A percentile compares a stretch with the other conserved stretches of the same genome.
Conservation (phyloP, 129 eudicot genomes). For the Tagetes erecta region DNA sequence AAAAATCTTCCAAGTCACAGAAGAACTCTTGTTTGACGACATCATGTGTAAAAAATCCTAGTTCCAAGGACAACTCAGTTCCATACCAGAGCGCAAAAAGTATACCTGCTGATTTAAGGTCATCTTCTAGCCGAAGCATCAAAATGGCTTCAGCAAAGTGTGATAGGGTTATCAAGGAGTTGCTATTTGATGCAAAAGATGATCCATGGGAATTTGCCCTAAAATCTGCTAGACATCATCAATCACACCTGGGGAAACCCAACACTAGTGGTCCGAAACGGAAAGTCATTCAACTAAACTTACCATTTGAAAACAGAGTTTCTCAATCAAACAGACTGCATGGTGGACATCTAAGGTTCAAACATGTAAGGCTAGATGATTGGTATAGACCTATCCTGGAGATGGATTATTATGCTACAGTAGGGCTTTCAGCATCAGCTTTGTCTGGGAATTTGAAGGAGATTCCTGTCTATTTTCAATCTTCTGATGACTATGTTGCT, state of each 20-base stretch:
- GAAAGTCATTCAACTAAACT: constrained; percentile 69
- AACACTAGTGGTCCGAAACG: constrained; percentile 64
- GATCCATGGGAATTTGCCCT: constrained; percentile 77
- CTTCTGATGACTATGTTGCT: constrained; percentile 75
- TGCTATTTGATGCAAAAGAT: constrained; percentile 62
- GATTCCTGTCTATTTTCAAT: constrained; percentile 78
- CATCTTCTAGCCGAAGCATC: constrained; percentile 26
- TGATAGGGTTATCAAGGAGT: constrained; percentile 47
- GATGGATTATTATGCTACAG: constrained; percentile 69
- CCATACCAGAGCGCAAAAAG: constrained; percentile 32
- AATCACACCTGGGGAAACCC: constrained; percentile 45
- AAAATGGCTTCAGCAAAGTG: constrained; percentile 37
- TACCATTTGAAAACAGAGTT: constrained; percentile 58
- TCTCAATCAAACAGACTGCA: constrained; percentile 42
- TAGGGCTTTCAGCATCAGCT: constrained; percentile 61
- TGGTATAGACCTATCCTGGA: constrained; percentile 89
- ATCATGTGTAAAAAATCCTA: constrained; percentile 29
- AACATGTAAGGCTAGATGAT: constrained; percentile 76
- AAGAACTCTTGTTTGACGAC: constrained; percentile 32
- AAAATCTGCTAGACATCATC: constrained; percentile 63
- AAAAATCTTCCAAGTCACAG: constrained; percentile 23
- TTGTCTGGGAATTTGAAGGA: constrained; percentile 57
- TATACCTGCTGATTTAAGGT: constrained; percentile 32
- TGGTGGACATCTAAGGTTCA: constrained; percentile 57
- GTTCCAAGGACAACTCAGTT: constrained; percentile 28